Evolutionary conservation across 2,329 filamentous ascomycete species (phyloP).

Genomic region (Colletotrichum euphorbiae): DNA sequence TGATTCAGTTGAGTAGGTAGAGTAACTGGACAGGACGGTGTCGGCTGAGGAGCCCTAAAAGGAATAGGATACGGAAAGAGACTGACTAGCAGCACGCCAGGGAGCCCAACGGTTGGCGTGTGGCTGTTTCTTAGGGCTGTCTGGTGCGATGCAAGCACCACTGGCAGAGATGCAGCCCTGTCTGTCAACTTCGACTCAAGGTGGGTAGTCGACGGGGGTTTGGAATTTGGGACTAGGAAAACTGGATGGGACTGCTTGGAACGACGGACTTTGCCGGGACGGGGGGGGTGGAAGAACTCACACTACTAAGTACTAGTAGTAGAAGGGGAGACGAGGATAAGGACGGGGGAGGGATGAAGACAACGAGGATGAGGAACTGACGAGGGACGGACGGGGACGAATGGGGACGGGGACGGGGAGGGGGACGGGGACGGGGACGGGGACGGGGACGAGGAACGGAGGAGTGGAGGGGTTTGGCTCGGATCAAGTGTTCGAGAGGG

Average conservation of each 20-base stretch:
- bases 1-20: not conserved
- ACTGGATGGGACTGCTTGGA: not conserved
- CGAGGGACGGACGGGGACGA: not conserved
- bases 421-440: too few relatives aligned
- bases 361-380: not conserved
- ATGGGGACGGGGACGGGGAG: conserved; percentile 2
- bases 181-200: conserved; percentile 17
- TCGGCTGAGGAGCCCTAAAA: conserved; percentile 33
- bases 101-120: conserved; percentile 25
- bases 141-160: conserved; percentile 30
- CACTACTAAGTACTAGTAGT: not conserved
- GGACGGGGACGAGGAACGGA: conserved; percentile 8
- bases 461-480: conserved; percentile 7
- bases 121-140: conserved; percentile 26
- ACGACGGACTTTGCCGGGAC: not conserved
- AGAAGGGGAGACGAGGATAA: not conserved
- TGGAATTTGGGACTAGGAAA: not conserved
- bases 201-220: not conserved
- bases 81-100: conserved; percentile 32
- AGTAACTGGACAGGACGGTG: conserved; percentile 22
- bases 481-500: conserved; percentile 23
- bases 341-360: not conserved
- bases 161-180: conserved; percentile 34
- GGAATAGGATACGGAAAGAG: conserved; percentile 32
- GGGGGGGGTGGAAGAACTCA: too few relatives aligned